Evolutionary conservation across 176 grass and related monocot species (phyloP).

Genomic region (Rhipidocladum racemiflorum): DNA sequence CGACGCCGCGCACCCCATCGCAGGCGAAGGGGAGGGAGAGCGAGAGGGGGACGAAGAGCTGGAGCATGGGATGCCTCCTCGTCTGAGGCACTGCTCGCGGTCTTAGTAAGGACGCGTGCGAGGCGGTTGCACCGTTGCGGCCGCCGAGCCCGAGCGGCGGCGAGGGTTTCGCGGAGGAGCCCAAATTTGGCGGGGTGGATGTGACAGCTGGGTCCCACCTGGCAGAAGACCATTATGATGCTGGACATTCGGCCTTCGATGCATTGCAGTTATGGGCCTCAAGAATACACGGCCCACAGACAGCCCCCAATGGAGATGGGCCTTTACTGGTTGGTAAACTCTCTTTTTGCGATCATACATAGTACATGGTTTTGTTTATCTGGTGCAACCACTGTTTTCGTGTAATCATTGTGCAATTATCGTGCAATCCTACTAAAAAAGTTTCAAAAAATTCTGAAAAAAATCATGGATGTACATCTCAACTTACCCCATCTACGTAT

Average conservation of each 20-base stretch:
- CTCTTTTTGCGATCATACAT: background rate
- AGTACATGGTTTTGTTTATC: background rate
- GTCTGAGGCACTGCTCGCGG: background rate
- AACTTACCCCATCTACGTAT: too few species aligned
- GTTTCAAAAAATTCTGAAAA: too few species aligned
- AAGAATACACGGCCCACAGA: background rate
- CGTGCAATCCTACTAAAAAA: too few species aligned
- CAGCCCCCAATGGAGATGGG: background rate
- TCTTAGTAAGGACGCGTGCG: constrained; percentile 30
- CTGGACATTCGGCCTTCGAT: background rate
- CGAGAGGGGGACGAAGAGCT: background rate
- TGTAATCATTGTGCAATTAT: too few species aligned
- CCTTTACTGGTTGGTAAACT: background rate
- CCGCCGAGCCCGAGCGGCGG: constrained; percentile 27
- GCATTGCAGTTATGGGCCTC: background rate
- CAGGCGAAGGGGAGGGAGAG: constrained; percentile 9
- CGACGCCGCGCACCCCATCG: constrained; percentile 55
- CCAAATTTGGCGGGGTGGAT: constrained; percentile 30
- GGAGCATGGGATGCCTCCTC: background rate
- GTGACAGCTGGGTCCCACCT: background rate
- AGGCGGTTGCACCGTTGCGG: constrained; percentile 21
- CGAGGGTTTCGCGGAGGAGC: constrained; percentile 34
- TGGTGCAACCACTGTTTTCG: too few species aligned
- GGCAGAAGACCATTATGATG: background rate
- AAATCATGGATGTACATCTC: too few species aligned